phyloP scores from a whole-genome alignment of 1,284 basidiomycete species.

The Naganishia cerealis region DNA sequence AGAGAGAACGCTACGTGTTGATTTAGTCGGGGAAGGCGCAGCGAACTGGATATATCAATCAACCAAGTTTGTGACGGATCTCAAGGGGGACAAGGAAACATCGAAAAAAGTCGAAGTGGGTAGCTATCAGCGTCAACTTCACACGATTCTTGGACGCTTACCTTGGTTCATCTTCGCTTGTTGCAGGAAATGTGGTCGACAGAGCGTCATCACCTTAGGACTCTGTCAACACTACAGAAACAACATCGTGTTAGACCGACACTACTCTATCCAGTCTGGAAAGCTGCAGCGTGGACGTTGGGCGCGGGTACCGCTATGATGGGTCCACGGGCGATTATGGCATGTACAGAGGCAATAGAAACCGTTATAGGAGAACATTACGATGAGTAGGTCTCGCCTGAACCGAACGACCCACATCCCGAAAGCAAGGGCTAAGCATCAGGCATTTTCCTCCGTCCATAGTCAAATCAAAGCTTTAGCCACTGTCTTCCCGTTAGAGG shows the following conservation, averaged over 20 bases:
- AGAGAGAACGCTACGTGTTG: constrained; percentile 66
- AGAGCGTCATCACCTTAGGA: constrained; percentile 84
- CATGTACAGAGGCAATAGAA: constrained; percentile 95
- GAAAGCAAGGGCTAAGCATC: background rate
- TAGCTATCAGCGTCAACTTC: constrained; percentile 11
- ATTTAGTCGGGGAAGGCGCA: constrained; percentile 88
- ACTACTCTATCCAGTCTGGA: constrained; percentile 76
- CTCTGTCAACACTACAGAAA: constrained; percentile 77
- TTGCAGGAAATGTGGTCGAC: constrained; percentile 91
- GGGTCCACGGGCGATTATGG: constrained; percentile 93
- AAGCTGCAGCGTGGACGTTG: constrained; percentile 77
- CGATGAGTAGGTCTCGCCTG: constrained; percentile 73
- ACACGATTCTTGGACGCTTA: constrained; percentile 22
- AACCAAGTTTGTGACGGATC: constrained; percentile 64
- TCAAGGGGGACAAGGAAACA: constrained; percentile 65
- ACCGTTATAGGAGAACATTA: constrained; percentile 98
- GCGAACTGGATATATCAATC: constrained; percentile 91
- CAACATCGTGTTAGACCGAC: constrained; percentile 87
- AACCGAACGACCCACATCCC: background rate
- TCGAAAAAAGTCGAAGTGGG: constrained; percentile 73
- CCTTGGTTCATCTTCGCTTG: background rate
- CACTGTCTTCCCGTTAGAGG: constrained; percentile 18
- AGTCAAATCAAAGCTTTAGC: constrained; percentile 73
- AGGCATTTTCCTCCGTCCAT: constrained; percentile 1
- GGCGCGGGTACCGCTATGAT: constrained; percentile 82